Base-by-base conservation (phyloP, 768 basidiomycete genomes). In the Tricholoma hemisulphureum region DNA sequence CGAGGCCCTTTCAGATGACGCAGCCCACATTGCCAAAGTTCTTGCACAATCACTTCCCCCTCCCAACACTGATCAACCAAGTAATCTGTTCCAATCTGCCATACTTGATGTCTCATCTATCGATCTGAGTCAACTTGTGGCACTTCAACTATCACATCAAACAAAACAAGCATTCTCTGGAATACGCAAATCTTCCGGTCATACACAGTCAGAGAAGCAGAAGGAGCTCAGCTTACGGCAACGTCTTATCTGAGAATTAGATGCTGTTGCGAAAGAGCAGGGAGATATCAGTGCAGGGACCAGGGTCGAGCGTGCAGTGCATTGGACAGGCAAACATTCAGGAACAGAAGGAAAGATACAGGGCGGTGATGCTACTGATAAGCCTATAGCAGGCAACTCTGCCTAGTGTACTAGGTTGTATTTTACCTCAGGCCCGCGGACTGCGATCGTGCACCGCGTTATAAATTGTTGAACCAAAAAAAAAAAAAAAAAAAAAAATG, bases 241-340 rank as follows among this genome's bases (percentile, higher is more conserved):
- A 24, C 53, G 35, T 9, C 45, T 65, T 16, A 41, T 60, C 14
- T 49, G 29, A 0, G 14, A 61, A 21, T 58, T 67, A 16, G 48
- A 61, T 16, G 29, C 58, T 6, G 57, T 53, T 10, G 37, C 61
- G 4, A 29, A 56, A 35, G 45, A 60, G 18, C 61, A 62, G 35
- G 56, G 58, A 18, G 57, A 65, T 5, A 34, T 24, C 1, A 60
- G 31, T 2, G 23, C 63, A 9, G 55, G 55, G 1, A 57, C 61
- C 2, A 61, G 65, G 3, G 2, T 52, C 5, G 57, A 61, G 4
- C 31, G 59, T 5, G 24, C 6, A 1, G 18, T 16, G 7, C 57
- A 59, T 16, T 64, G 61, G 63, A 24, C 14, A 14, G 14, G 23
- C 14, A 49, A 6, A 20, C 1, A 26, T 34, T 16, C n/a, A 20